phyloP scores from a whole-genome alignment of 495 filamentous ascomycete genomes.

The Jackrogersella minutella region DNA sequence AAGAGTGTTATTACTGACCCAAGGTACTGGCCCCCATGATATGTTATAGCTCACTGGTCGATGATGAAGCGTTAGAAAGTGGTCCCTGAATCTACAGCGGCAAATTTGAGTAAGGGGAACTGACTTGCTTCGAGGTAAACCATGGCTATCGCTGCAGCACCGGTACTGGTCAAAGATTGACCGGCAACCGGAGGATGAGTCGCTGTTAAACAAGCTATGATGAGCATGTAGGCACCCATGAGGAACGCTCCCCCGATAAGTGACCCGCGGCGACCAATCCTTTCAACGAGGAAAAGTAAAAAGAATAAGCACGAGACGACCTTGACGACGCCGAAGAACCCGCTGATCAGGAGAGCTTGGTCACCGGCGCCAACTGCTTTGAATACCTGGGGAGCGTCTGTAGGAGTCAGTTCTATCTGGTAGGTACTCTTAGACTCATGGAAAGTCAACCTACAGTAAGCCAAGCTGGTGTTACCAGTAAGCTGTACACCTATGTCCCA shows the following conservation, averaged over 20 bases:
- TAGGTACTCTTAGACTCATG: not conserved
- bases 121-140: slow-evolving; percentile 56
- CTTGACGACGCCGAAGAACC: slow-evolving; percentile 60
- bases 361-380: slow-evolving; percentile 54
- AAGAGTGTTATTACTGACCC: slow-evolving; percentile 32
- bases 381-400: slow-evolving; percentile 57
- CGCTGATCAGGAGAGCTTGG: slow-evolving; percentile 54
- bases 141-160: slow-evolving; percentile 60
- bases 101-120: not conserved
- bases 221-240: slow-evolving; percentile 48
- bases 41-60: slow-evolving; percentile 54
- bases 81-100: not conserved
- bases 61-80: not conserved
- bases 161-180: slow-evolving; percentile 41
- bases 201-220: slow-evolving; percentile 44
- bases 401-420: slow-evolving; percentile 11
- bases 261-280: slow-evolving; percentile 48
- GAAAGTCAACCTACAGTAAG: slow-evolving; percentile 47
- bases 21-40: slow-evolving; percentile 61
- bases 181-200: slow-evolving; percentile 52
- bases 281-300: slow-evolving; percentile 51
- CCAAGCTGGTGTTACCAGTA: slow-evolving; percentile 58
- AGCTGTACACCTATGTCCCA: slow-evolving; percentile 51
- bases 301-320: slow-evolving; percentile 53
- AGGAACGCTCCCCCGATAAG: slow-evolving; percentile 48